Evolutionary conservation across 805 yeast genomes (phyloP), one percentile per base, ranked within the genome.

Genomic region (Candida verbasci): DNA sequence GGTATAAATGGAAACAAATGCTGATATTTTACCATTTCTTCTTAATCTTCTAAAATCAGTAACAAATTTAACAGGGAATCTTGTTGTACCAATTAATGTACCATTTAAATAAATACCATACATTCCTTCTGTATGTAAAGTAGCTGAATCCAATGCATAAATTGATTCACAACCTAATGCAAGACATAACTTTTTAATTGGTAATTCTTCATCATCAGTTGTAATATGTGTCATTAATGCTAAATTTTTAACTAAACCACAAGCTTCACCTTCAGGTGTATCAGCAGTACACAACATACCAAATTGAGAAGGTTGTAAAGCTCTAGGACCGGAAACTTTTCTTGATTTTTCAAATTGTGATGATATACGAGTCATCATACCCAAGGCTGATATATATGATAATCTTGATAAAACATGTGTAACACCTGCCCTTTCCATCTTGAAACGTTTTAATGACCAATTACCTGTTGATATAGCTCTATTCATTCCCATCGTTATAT

Each of bases 241-340:
- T 58, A 93, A 70, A 56, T 93, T 93, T 65, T 93, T 93, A 24
- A 93, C 98, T 60, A 93, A 74, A 55, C 98, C 98, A 78, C 98
- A 93, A 0, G 98, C 98, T 64, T 93, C 98, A 73, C 98, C 98
- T 74, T 93, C 98, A 1, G 98, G 98, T 0, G 98, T 93, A 74
- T 93, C 98, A 0, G 97, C 86, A 6, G 97, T 87, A 71, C 98
- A 93, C 42, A 93, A 72, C 97, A 93, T 93, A 57, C 98, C 98
- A 60, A 93, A 93, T 66, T 93, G 98, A 2, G 98, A 93, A 9
- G 98, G 98, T 62, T 93, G 98, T 47, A 93, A 72, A 11, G 98
- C 97, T 74, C 98, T 84, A 34, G 98, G 98, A 29, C 98, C 98
- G 1, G 96, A 86, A 28, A 93, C 98, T 60, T 93, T 93, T 65